Evolutionary conservation across 2,329 filamentous ascomycete genomes (phyloP).

Genomic region (Clarireedia hainanense): DNA sequence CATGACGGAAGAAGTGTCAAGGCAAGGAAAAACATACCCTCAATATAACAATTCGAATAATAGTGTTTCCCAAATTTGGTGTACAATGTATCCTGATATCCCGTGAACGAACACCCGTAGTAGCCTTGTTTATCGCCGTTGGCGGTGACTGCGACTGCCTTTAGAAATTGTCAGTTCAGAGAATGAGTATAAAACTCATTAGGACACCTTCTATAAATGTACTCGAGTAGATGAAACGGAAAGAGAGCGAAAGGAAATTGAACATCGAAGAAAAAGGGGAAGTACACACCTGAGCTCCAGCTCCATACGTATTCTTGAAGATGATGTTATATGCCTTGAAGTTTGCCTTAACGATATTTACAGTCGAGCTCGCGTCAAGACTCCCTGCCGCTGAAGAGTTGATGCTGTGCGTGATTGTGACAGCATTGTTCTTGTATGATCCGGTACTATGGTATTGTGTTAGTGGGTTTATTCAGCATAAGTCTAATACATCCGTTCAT

Average conservation of each 20-base stretch:
- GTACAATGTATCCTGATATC: constrained; percentile 47
- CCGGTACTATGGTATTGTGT: not conserved
- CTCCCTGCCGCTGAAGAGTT: not conserved
- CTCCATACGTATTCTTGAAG: constrained; percentile 3
- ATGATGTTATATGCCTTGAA: constrained; percentile 1
- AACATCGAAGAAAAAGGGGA: not conserved
- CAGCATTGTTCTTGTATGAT: not conserved
- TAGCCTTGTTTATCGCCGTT: constrained; percentile 41
- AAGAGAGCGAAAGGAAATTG: not conserved
- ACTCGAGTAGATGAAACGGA: no score
- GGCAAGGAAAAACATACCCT: constrained; percentile 29
- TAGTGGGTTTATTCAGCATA: no score
- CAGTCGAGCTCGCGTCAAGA: not conserved
- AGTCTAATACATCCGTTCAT: no score
- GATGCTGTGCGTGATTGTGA: not conserved
- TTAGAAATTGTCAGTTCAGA: not conserved
- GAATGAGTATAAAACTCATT: no score
- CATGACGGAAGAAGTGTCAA: no score
- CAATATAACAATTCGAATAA: constrained; percentile 47
- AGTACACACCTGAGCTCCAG: not conserved
- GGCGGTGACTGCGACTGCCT: constrained; percentile 46
- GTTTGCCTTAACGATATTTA: not conserved
- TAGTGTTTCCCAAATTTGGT: constrained; percentile 42
- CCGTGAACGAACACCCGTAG: constrained; percentile 45
- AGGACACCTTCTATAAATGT: no score